These are phyloP conservation scores for Limtongia smithiae DNA, from an alignment of 805 yeast genomes.

Conservation along the genomic window DNA sequence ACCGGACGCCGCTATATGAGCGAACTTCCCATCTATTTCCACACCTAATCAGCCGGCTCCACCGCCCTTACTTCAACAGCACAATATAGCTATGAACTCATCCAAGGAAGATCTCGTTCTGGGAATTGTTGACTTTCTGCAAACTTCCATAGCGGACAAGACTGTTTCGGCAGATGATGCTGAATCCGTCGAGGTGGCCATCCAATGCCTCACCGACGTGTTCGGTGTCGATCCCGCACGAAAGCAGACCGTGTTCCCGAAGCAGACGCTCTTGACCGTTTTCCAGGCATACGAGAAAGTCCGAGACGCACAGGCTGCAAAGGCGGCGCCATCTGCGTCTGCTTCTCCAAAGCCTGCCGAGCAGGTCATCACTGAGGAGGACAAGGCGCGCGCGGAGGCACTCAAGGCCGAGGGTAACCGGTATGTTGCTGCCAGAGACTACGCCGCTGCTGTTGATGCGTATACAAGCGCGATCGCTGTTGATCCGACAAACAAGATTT, in stretches of 20 bases:
- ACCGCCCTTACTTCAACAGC: background rate
- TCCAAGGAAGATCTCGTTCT: slow-evolving; percentile 45
- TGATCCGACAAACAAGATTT: slow-evolving; percentile 72
- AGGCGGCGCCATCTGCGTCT: slow-evolving; percentile 25
- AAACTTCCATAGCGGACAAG: slow-evolving; percentile 54
- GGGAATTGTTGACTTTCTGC: slow-evolving; percentile 70
- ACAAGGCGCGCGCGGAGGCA: slow-evolving; percentile 73
- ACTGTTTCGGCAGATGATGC: slow-evolving; percentile 70
- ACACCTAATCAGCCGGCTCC: background rate
- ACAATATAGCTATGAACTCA: slow-evolving; percentile 9
- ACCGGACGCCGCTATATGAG: background rate
- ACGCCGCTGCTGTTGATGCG: slow-evolving; percentile 63
- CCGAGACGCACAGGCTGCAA: slow-evolving; percentile 22
- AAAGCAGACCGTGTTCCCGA: slow-evolving; percentile 33
- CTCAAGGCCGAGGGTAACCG: slow-evolving; percentile 85
- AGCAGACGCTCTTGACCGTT: slow-evolving; percentile 48
- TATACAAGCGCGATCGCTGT: slow-evolving; percentile 77
- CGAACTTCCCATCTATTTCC: background rate
- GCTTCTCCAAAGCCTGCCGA: slow-evolving; percentile 30
- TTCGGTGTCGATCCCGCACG: slow-evolving; percentile 58
- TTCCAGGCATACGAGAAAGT: slow-evolving; percentile 46
- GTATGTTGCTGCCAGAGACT: slow-evolving; percentile 76
- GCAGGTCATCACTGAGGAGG: slow-evolving; percentile 38
- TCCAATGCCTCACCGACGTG: slow-evolving; percentile 74
- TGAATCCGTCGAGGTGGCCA: slow-evolving; percentile 90